phyloP scores from a whole-genome alignment of 202 grass and related monocot species.

The Miscanthus sacchariflorus region DNA sequence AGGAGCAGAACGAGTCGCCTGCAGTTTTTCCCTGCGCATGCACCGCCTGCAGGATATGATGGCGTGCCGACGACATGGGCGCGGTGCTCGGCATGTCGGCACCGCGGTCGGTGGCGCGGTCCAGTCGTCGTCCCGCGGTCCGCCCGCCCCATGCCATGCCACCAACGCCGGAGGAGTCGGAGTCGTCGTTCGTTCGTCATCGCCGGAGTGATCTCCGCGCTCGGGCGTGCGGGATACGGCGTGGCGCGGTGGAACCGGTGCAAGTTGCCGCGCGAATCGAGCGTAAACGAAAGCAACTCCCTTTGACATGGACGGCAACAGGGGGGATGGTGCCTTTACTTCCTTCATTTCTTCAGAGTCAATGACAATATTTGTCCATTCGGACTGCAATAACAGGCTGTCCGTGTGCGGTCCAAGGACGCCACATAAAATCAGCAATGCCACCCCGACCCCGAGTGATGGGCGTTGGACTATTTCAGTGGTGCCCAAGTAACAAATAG shows the following conservation, averaged over 20 bases:
- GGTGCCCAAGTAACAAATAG: too few relatives aligned
- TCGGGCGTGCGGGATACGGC: constrained; percentile 29
- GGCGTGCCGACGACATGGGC: constrained; percentile 59
- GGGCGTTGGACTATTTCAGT: too few relatives aligned
- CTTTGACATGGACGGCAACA: constrained; percentile 21
- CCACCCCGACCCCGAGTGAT: too few relatives aligned
- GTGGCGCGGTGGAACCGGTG: constrained; percentile 37
- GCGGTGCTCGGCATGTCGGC: constrained; percentile 52
- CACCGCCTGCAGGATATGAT: constrained; percentile 9
- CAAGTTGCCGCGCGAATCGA: constrained; percentile 55
- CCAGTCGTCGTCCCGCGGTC: background rate
- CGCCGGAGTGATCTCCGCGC: background rate
- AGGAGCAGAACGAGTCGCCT: background rate
- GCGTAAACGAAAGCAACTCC: constrained; percentile 34
- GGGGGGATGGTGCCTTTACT: background rate
- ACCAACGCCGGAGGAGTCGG: background rate
- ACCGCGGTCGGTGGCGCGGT: background rate
- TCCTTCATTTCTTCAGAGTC: too few relatives aligned
- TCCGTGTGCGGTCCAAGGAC: too few relatives aligned
- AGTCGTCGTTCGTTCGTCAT: background rate
- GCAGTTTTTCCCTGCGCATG: background rate
- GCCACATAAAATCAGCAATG: too few relatives aligned
- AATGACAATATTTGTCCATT: too few relatives aligned
- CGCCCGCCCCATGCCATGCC: too few relatives aligned
- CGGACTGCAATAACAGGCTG: too few relatives aligned